Percentiles rank a stretch among this genome's conserved stretches.
phyloP scores from a whole-genome alignment of 2,329 filamentous ascomycete species.

The Alternaria sp. region DNA sequence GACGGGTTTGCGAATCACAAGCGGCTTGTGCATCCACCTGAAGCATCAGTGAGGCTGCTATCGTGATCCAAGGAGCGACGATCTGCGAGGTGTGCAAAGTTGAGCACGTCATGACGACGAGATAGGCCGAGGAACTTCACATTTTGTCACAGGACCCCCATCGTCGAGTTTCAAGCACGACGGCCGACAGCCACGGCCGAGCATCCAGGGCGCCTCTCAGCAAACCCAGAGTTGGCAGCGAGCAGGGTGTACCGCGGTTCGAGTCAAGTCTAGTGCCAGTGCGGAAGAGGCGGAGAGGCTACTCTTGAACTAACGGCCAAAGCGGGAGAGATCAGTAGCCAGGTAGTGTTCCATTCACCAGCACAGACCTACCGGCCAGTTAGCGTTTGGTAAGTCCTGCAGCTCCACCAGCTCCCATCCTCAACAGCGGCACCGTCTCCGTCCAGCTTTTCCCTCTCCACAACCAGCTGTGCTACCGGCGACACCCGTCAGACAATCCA shows the following conservation, averaged over 20 bases:
- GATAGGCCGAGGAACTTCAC: constrained; percentile 8
- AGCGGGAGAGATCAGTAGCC: constrained; percentile 24
- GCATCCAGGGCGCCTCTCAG: background rate
- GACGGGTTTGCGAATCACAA: constrained; percentile 11
- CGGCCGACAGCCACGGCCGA: background rate
- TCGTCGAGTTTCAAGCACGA: background rate
- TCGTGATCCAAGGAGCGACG: constrained; percentile 8
- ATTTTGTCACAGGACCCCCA: background rate
- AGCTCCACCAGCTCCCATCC: constrained; percentile 32
- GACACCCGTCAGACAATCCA: constrained; percentile 21
- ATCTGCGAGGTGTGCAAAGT: constrained; percentile 3
- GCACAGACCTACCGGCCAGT: constrained; percentile 9
- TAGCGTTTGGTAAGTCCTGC: constrained; percentile 17
- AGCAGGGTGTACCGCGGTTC: constrained; percentile 7
- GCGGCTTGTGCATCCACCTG: constrained; percentile 3
- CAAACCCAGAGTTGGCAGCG: constrained; percentile 2
- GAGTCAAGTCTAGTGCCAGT: constrained; percentile 13
- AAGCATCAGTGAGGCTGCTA: background rate
- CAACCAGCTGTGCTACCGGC: constrained; percentile 17
- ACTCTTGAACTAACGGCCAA: constrained; percentile 25
- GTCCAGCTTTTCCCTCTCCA: constrained; percentile 13
- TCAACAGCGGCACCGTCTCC: constrained; percentile 30
- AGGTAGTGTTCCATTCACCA: constrained; percentile 15
- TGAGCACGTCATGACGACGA: constrained; percentile 13
- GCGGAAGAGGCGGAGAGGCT: constrained; percentile 25